Evolutionary conservation across 2,329 filamentous ascomycete genomes (phyloP).

Genomic region (Hypoxylon sp.): DNA sequence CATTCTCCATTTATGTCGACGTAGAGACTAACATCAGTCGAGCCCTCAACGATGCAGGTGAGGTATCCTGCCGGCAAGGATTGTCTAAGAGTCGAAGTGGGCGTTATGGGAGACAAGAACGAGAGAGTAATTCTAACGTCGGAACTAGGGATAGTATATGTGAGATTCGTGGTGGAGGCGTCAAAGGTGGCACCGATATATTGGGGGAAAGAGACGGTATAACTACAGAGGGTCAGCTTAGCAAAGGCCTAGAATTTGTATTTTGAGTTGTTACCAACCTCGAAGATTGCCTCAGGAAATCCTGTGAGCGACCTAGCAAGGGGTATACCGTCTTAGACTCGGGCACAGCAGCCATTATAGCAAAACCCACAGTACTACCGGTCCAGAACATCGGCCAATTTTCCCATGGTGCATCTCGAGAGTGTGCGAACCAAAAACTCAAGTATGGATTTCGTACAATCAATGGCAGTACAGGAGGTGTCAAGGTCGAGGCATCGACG

Average conservation of each 20-base stretch:
- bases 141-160: constrained; percentile 58
- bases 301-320: constrained; percentile 66
- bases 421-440: constrained; percentile 74
- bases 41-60: constrained; percentile 77
- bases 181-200: constrained; percentile 64
- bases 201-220: constrained; percentile 59
- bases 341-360: constrained; percentile 64
- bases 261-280: constrained; percentile 40
- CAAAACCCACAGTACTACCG: constrained; percentile 67
- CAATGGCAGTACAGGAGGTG: constrained; percentile 70
- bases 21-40: constrained; percentile 74
- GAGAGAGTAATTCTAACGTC: constrained; percentile 62
- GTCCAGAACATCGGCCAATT: constrained; percentile 92
- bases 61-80: constrained; percentile 87
- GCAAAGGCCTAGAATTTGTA: not conserved
- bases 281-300: constrained; percentile 58
- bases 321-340: constrained; percentile 62
- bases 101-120: constrained; percentile 83
- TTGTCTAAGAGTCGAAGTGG: constrained; percentile 84
- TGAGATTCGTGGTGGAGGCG: constrained; percentile 66
- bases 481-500: constrained; percentile 66
- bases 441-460: constrained; percentile 73
- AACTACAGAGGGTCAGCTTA: constrained; percentile 48
- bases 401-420: constrained; percentile 81
- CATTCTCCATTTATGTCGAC: constrained; percentile 82